Evolutionary conservation across 2,329 filamentous ascomycete species (phyloP).

Genomic region (Stenocarpella maydis): DNA sequence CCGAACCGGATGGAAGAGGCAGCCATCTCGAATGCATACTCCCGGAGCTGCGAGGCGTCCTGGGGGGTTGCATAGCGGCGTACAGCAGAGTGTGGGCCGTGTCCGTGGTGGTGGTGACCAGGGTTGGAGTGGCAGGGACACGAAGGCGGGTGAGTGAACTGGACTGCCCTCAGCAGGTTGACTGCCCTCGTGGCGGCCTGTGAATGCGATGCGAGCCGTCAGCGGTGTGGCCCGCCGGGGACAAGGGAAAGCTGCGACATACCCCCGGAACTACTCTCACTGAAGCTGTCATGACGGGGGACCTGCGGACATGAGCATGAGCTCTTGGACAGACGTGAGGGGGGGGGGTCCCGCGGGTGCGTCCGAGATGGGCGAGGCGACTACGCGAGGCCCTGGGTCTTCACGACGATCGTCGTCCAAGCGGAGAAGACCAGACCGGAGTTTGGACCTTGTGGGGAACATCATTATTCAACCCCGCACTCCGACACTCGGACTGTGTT

Average conservation of each 20-base stretch:
- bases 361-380: not conserved
- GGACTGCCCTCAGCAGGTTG: conserved; percentile 85
- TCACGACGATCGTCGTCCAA: conserved; percentile 20
- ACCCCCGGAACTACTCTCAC: conserved; percentile 48
- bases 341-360: too few species aligned
- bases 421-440: not conserved
- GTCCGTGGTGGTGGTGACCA: conserved; percentile 71
- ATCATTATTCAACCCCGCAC: conserved; percentile 13
- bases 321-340: not conserved
- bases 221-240: too few species aligned
- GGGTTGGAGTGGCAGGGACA: conserved; percentile 96
- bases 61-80: conserved; percentile 78
- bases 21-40: conserved; percentile 99
- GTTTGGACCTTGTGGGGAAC: not conserved
- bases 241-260: conserved; percentile 36
- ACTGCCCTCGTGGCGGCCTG: conserved; percentile 71
- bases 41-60: conserved; percentile 77
- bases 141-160: conserved; percentile 84
- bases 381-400: conserved; percentile 17
- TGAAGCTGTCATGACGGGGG: conserved; percentile 42
- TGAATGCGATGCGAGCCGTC: not conserved
- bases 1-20: conserved; percentile 95
- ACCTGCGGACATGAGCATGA: not conserved
- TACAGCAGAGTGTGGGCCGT: conserved; percentile 40
- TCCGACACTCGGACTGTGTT: not conserved